Evolutionary conservation across 345 rosid species (phyloP).

Genomic region (Durio zibethinus): DNA sequence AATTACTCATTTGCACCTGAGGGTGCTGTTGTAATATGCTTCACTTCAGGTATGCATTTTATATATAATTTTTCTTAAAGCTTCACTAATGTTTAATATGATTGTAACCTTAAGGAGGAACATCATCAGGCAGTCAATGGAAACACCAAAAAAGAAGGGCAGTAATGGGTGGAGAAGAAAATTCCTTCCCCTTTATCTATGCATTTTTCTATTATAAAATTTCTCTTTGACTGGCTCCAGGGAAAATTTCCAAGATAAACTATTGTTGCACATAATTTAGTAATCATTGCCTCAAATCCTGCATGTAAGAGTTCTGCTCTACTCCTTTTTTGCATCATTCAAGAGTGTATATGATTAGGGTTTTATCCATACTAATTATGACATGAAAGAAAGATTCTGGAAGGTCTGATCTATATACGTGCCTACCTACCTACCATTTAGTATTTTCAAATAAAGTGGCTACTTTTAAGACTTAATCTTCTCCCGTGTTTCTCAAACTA

Average conservation of each 20-base stretch:
- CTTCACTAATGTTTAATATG: background rate
- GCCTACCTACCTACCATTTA: background rate
- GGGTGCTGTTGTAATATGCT: constrained; percentile 72
- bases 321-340: background rate
- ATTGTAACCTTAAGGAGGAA: background rate
- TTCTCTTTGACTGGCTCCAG: background rate
- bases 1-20: constrained; percentile 62
- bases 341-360: background rate
- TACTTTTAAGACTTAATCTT: background rate
- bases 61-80: background rate
- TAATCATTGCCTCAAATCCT: background rate
- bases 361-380: background rate
- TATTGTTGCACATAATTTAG: background rate
- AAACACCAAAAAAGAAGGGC: background rate
- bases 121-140: background rate
- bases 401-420: background rate
- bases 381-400: background rate
- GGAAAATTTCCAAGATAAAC: background rate
- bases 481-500: background rate
- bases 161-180: background rate
- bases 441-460: background rate
- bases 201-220: background rate
- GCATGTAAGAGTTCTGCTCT: background rate
- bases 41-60: constrained; percentile 60
- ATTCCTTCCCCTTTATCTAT: background rate